A percentile compares a stretch with the other conserved stretches of the same genome.
Evolutionary conservation across 495 filamentous ascomycete species (phyloP).

Genomic region (Daldinia childiae): DNA sequence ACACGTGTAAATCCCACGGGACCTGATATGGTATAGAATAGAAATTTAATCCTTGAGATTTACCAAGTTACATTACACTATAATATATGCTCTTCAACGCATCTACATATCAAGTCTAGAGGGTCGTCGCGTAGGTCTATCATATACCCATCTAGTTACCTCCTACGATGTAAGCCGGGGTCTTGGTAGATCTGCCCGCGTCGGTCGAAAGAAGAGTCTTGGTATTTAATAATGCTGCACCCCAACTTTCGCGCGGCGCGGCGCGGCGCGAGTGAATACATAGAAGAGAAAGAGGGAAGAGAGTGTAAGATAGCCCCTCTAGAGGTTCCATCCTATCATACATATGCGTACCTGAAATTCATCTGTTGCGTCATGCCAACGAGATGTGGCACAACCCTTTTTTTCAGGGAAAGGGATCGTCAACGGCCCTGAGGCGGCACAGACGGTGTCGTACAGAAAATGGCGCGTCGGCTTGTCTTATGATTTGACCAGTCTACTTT

Average conservation of each 20-base stretch:
- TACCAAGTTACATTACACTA: background rate
- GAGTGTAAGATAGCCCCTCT: background rate
- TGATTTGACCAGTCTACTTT: constrained; percentile 44
- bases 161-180: constrained; percentile 2
- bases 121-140: background rate
- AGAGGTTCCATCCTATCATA: constrained; percentile 32
- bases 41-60: background rate
- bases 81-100: background rate
- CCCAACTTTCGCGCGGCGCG: constrained; percentile 21
- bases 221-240: constrained; percentile 39
- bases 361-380: constrained; percentile 42
- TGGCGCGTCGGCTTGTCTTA: constrained; percentile 47
- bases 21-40: constrained; percentile 5
- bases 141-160: no score
- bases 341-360: constrained; percentile 33
- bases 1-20: constrained; percentile 35
- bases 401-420: constrained; percentile 43
- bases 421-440: constrained; percentile 43
- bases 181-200: constrained; percentile 7
- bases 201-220: constrained; percentile 30
- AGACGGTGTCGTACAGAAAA: constrained; percentile 52
- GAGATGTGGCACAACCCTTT: constrained; percentile 37
- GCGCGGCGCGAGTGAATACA: constrained; percentile 21
- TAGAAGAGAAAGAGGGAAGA: background rate
- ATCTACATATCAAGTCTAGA: background rate